phyloP scores from a whole-genome alignment of 2,329 filamentous ascomycete species.

The Coniochaeta sp. region DNA sequence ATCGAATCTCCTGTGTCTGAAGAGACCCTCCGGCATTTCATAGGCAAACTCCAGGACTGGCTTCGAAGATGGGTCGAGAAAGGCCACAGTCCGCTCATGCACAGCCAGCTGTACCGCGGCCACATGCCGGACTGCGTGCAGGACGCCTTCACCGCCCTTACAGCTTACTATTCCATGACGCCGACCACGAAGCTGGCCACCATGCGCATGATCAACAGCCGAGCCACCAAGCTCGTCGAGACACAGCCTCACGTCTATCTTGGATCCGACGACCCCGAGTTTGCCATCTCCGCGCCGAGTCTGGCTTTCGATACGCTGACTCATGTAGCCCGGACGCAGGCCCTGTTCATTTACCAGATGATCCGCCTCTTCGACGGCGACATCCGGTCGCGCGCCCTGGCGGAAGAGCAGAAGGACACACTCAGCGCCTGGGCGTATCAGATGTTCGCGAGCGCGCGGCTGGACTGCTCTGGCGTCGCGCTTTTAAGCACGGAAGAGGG shows the following conservation, averaged over 20 bases:
- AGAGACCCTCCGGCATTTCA: constrained; percentile 2
- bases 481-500: neutral
- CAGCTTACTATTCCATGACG: constrained; percentile 14
- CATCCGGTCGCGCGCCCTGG: constrained; percentile 30
- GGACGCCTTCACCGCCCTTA: constrained; percentile 20
- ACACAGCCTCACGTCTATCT: constrained; percentile 1
- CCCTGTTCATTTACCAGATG: constrained; percentile 41
- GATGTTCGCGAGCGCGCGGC: constrained; percentile 11
- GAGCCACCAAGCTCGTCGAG: constrained; percentile 7
- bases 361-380: constrained; percentile 45
- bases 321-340: constrained; percentile 36
- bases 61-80: constrained; percentile 18
- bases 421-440: constrained; percentile 7
- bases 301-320: constrained; percentile 9
- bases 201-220: constrained; percentile 13
- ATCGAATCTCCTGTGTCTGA: constrained; percentile 13
- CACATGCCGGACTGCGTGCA: constrained; percentile 20
- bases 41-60: constrained; percentile 15
- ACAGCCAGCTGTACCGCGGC: constrained; percentile 18
- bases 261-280: neutral
- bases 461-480: constrained; percentile 3
- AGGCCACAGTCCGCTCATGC: constrained; percentile 23
- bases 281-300: neutral
- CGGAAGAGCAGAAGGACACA: constrained; percentile 36
- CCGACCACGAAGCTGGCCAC: constrained; percentile 9